These are phyloP conservation scores for Hysterangium stoloniferum DNA, from an alignment of 768 basidiomycete genomes.

Conservation along the genomic window DNA sequence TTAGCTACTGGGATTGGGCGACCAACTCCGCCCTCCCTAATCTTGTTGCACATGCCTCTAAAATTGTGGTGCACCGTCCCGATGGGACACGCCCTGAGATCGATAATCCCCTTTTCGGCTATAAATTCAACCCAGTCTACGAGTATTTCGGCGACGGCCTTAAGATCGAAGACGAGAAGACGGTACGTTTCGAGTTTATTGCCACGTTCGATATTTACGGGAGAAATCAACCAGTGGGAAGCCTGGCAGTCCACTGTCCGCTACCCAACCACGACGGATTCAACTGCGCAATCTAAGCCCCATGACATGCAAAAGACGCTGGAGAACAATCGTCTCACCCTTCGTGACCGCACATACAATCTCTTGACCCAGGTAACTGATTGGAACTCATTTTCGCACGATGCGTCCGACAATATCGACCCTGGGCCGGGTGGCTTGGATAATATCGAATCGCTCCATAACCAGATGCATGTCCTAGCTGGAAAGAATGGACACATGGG, in stretches of 20 bases:
- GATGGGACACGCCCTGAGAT: constrained; percentile 24
- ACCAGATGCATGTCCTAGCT: constrained; percentile 32
- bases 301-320: constrained; percentile 2
- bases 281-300: constrained; percentile 22
- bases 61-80: constrained; percentile 28
- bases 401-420: constrained; percentile 1
- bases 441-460: constrained; percentile 40
- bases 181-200: background rate
- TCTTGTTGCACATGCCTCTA: constrained; percentile 29
- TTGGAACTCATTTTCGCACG: constrained; percentile 9
- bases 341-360: constrained; percentile 12
- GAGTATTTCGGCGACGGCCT: constrained; percentile 9
- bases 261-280: constrained; percentile 26
- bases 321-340: constrained; percentile 9
- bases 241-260: constrained; percentile 18
- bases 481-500: constrained; percentile 39
- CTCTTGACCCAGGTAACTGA: background rate
- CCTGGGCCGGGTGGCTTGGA: background rate
- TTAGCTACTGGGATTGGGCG: constrained; percentile 43
- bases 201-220: background rate
- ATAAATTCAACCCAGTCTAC: constrained; percentile 29
- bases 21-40: constrained; percentile 29
- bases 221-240: constrained; percentile 18
- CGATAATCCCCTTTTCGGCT: constrained; percentile 28
- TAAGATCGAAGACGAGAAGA: background rate